Evolutionary conservation across 345 rosid genomes (phyloP).

Genomic region (Anastatica hierochuntica): DNA sequence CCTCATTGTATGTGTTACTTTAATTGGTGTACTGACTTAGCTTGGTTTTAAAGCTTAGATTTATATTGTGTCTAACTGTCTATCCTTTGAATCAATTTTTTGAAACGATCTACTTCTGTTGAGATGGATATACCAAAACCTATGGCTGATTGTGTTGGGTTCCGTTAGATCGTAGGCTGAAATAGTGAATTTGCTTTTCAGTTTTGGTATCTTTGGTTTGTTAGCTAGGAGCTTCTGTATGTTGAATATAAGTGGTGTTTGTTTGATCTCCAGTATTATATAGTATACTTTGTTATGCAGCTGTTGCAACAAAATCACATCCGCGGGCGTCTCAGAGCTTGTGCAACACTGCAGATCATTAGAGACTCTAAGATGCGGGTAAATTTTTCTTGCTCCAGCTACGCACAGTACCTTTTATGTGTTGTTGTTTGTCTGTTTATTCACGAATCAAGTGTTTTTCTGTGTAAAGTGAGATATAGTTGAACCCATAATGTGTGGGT

Average conservation of each 20-base stretch:
- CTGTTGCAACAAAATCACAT: slow-evolving; percentile 50
- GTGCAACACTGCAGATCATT: slow-evolving; percentile 53
- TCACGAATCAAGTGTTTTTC: not conserved
- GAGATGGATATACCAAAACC: not conserved
- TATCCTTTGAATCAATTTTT: not conserved
- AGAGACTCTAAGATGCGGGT: slow-evolving; percentile 86
- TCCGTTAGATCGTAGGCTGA: not conserved
- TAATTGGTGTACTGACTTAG: not conserved
- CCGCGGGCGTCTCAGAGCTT: slow-evolving; percentile 54
- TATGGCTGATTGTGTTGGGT: not conserved
- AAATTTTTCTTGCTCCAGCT: slow-evolving; percentile 9
- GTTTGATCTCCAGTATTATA: not conserved
- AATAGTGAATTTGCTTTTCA: not conserved
- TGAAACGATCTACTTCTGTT: not conserved
- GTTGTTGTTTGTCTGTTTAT: not conserved
- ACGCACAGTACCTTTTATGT: not conserved
- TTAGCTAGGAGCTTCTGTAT: slow-evolving; percentile 1
- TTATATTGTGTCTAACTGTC: not conserved
- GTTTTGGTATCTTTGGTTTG: slow-evolving; percentile 1
- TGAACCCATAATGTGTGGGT: slow-evolving; percentile 21
- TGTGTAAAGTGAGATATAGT: not conserved
- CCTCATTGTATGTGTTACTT: not conserved
- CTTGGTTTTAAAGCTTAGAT: not conserved
- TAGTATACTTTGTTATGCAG: slow-evolving; percentile 36
- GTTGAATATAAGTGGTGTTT: not conserved